Evolutionary conservation across 306 rosid genomes (phyloP).

Genomic region (Phaseolus lunatus): DNA sequence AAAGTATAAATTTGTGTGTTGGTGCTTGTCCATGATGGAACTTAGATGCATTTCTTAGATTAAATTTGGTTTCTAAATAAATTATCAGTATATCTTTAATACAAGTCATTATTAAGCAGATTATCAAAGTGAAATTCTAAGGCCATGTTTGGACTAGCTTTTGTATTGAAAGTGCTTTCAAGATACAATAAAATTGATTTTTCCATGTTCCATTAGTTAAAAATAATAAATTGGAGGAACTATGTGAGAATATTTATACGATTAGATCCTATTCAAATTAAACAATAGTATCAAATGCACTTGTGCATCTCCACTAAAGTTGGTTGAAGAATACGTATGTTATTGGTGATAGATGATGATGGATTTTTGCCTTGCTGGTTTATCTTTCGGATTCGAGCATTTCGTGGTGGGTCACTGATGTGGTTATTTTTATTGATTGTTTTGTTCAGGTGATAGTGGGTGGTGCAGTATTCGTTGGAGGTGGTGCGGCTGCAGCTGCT

Average conservation of each 20-base stretch:
- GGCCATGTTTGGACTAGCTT: too few species aligned
- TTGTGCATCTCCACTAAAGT: background rate
- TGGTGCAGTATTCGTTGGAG: slow-evolving; percentile 64
- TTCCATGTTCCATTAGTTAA: too few species aligned
- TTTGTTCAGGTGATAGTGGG: slow-evolving; percentile 71
- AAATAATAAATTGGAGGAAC: too few species aligned
- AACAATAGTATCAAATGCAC: background rate
- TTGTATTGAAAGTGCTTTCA: too few species aligned
- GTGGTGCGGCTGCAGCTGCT: slow-evolving; percentile 60
- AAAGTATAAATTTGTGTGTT: background rate
- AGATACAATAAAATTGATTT: too few species aligned
- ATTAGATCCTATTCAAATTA: background rate
- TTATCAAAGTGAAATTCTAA: background rate
- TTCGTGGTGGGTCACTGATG: slow-evolving; percentile 3
- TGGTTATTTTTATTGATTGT: background rate
- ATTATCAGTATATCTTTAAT: background rate
- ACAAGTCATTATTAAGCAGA: background rate
- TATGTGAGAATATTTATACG: too few species aligned
- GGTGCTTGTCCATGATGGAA: background rate
- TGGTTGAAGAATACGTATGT: background rate
- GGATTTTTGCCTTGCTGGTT: background rate
- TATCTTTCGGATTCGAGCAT: background rate
- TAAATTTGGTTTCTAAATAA: background rate
- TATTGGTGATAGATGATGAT: background rate
- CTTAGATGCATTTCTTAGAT: background rate